Base-by-base conservation (phyloP, 2,329 filamentous ascomycete genomes). In the Cladosporium sp. region DNA sequence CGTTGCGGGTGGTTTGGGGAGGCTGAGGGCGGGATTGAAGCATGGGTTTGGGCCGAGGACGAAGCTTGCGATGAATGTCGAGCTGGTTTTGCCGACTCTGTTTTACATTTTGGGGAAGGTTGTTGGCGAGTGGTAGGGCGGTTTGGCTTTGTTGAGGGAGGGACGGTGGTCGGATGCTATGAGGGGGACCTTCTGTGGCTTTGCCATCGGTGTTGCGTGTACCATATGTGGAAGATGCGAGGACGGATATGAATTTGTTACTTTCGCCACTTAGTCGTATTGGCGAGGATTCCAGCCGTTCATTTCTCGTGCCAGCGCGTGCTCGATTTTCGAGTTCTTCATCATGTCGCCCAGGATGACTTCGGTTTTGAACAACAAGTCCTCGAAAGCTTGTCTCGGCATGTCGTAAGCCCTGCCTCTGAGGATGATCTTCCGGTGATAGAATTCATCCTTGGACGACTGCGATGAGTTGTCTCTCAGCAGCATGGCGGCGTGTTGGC, bases 401-500 rank as follows among this genome's bases (percentile, higher is more conserved):
- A 35, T 63, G 21, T 55, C 61, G 37, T 29, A 56, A 23, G 50
- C 61, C 26, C 26, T 46, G 5, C 61, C 61, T 12, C 52, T 40
- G 10, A 63, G 12, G 18, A 63, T 56, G 26, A 63, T 63, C 35
- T 56, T 56, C 16, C 61, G 33, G 35, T 63, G 61, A 14, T 46
- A 33, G 21, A 40, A 31, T 11, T 63, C 61, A 6, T 63, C 50
- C 10, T 46, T 53, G 5, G 11, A 26, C 2, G 50, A 16, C 16
- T 56, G 50, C 18, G 61, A 40, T 18, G 11, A 16, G 12, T 63
- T 63, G 11, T 40, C 35, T 14, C 61, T 35, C 4, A 63, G 18
- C 11, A 63, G 35, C 61, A 63, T 63, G 8, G 61, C 49, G 26
- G 49, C 35, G n/a, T 63, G 61, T 16, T 63, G 61, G 23, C 61